phyloP scores from a whole-genome alignment of 1,284 basidiomycete species.

The Ganoderma boninense region DNA sequence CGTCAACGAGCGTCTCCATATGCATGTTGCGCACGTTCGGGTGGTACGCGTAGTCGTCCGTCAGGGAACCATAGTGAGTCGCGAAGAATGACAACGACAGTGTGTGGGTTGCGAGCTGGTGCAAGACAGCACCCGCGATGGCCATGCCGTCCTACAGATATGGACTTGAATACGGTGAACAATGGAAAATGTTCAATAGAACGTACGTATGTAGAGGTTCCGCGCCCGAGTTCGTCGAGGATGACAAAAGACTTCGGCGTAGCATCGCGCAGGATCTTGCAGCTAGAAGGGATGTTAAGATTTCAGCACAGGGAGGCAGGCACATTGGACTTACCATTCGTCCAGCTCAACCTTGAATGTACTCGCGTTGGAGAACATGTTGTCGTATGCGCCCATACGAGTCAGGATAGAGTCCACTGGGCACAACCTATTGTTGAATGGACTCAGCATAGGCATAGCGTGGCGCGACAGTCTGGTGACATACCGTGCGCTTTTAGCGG shows the following conservation, averaged over 20 bases:
- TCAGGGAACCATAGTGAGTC: conserved; percentile 89
- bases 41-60: conserved; percentile 89
- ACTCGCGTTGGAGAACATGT: conserved; percentile 95
- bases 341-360: conserved; percentile 98
- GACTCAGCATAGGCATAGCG: conserved; percentile 16
- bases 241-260: conserved; percentile 94
- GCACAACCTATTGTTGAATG: conserved; percentile 62
- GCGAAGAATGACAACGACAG: conserved; percentile 88
- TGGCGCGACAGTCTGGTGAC: conserved; percentile 28
- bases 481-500: conserved; percentile 83
- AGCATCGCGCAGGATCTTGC: conserved; percentile 90
- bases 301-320: background rate
- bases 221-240: conserved; percentile 93
- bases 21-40: conserved; percentile 94
- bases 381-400: conserved; percentile 98
- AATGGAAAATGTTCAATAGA: background rate
- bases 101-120: conserved; percentile 91
- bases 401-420: conserved; percentile 96
- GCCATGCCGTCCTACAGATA: conserved; percentile 88
- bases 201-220: conserved; percentile 85
- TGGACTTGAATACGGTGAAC: background rate
- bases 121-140: conserved; percentile 93
- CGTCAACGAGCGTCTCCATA: conserved; percentile 93
- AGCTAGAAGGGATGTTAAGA: conserved; percentile 52
- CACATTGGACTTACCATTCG: conserved; percentile 72